Percentiles rank a stretch among this genome's conserved stretches.
Conservation (phyloP, 148 eudicot species). For the Amaranthus hypochondriacus region DNA sequence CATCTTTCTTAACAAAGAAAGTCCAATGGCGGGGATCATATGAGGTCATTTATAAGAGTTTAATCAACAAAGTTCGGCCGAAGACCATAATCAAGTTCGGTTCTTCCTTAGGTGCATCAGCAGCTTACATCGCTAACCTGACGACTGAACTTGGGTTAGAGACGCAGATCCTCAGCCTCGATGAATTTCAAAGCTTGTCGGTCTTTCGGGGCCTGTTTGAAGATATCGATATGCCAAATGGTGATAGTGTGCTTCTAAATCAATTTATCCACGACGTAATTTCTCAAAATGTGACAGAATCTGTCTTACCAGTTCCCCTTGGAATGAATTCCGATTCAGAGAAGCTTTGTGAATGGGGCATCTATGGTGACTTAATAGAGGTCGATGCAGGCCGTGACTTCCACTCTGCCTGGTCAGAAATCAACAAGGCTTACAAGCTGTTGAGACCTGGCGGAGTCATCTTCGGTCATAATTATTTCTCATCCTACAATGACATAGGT, state of each 20-base stretch:
- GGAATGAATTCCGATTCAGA: neutral
- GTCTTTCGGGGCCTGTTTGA: slow-evolving; percentile 9
- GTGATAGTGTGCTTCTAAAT: slow-evolving; percentile 6
- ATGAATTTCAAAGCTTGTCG: neutral
- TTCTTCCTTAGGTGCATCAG: slow-evolving; percentile 13
- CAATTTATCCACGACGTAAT: slow-evolving; percentile 11
- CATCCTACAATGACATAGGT: slow-evolving; percentile 21
- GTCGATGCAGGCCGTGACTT: slow-evolving; percentile 12
- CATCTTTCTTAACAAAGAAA: neutral
- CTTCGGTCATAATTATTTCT: slow-evolving; percentile 16
- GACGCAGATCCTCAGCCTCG: slow-evolving; percentile 20
- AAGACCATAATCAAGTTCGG: slow-evolving; percentile 17
- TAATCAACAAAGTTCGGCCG: slow-evolving; percentile 15
- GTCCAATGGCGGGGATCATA: neutral
- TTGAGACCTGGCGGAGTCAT: slow-evolving; percentile 23
- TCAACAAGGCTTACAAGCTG: slow-evolving; percentile 26
- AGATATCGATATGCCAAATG: slow-evolving; percentile 18
- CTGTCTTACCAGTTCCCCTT: slow-evolving; percentile 15
- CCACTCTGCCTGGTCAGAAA: slow-evolving; percentile 23
- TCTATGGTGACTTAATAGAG: slow-evolving; percentile 25
- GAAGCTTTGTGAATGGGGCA: slow-evolving; percentile 24
- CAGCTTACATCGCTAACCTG: slow-evolving; percentile 20
- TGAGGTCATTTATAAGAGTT: slow-evolving; percentile 2
- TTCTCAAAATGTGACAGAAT: slow-evolving; percentile 17
- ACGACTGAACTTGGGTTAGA: slow-evolving; percentile 16